phyloP scores from a whole-genome alignment of 495 filamentous ascomycete genomes.

The Daldinia vernicosa region DNA sequence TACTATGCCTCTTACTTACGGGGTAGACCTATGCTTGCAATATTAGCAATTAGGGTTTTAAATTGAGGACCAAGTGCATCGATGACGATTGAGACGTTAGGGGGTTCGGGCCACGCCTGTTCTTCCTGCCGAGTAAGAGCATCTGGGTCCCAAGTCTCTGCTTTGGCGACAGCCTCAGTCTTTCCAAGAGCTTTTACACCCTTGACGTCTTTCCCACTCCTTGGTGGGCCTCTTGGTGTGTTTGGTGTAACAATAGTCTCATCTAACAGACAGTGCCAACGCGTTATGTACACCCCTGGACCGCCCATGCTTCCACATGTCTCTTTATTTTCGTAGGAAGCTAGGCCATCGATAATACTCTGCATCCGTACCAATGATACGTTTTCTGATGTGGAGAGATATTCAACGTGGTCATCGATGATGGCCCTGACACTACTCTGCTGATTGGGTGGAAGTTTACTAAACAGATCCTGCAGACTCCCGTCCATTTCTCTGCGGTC shows the following conservation, averaged over 20 bases:
- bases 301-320: conserved; percentile 51
- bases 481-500: conserved; percentile 57
- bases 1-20: neutral
- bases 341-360: conserved; percentile 49
- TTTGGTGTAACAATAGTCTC: conserved; percentile 66
- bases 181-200: conserved; percentile 59
- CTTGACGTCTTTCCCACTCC: conserved; percentile 62
- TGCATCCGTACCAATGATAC: conserved; percentile 61
- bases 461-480: conserved; percentile 57
- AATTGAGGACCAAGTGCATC: conserved; percentile 51
- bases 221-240: conserved; percentile 50
- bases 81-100: conserved; percentile 52
- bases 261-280: conserved; percentile 72
- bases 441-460: conserved; percentile 51
- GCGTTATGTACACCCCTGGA: conserved; percentile 69
- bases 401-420: conserved; percentile 62
- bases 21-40: conserved; percentile 30
- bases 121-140: conserved; percentile 24
- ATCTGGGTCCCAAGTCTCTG: conserved; percentile 42
- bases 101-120: conserved; percentile 38
- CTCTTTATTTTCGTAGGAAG: conserved; percentile 15
- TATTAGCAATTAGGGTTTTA: conserved; percentile 42
- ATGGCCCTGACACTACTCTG: conserved; percentile 47
- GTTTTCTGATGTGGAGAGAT: conserved; percentile 58
- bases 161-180: conserved; percentile 53